Evolutionary conservation across 805 yeast genomes (phyloP).

Genomic region (Yarrowia alimentaria): DNA sequence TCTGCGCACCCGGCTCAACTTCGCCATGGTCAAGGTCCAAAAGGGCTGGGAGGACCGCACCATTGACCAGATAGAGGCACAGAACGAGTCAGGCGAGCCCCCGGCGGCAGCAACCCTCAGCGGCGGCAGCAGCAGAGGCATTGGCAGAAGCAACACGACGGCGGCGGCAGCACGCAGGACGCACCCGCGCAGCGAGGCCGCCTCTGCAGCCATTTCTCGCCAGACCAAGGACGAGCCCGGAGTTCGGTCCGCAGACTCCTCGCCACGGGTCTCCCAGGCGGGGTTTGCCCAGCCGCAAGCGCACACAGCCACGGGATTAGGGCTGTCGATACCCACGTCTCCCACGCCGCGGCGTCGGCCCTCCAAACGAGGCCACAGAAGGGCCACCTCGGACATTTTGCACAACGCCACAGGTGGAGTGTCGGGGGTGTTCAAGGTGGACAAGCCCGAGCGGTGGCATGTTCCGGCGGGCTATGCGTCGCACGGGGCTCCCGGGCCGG

Average conservation of each 20-base stretch:
- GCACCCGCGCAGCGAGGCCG: not conserved
- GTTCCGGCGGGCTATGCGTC: not conserved
- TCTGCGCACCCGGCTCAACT: slow-evolving; percentile 24
- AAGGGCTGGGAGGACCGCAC: slow-evolving; percentile 26
- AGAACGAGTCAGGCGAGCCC: not conserved
- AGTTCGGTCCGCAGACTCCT: slow-evolving; percentile 3
- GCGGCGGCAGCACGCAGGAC: not conserved
- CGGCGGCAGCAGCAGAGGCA: too few species aligned
- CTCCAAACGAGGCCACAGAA: not conserved
- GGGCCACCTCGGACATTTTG: slow-evolving; percentile 9
- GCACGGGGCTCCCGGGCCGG: too few species aligned
- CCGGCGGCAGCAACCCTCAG: too few species aligned
- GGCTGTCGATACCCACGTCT: slow-evolving; percentile 8
- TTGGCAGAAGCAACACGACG: too few species aligned
- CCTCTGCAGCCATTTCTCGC: not conserved
- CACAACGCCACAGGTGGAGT: slow-evolving; percentile 14
- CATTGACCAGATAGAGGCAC: slow-evolving; percentile 9
- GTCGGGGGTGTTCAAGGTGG: slow-evolving; percentile 15
- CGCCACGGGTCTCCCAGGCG: not conserved
- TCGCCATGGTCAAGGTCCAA: slow-evolving; percentile 26
- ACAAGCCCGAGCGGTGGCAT: not conserved
- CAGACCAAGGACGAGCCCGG: not conserved
- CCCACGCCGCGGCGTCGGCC: slow-evolving; percentile 5
- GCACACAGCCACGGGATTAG: not conserved
- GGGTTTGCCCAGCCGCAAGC: slow-evolving; percentile 4